Percentiles rank a stretch among this genome's conserved stretches.
phyloP scores from a whole-genome alignment of 2,329 filamentous ascomycete genomes.

The Trichophyton equinum region DNA sequence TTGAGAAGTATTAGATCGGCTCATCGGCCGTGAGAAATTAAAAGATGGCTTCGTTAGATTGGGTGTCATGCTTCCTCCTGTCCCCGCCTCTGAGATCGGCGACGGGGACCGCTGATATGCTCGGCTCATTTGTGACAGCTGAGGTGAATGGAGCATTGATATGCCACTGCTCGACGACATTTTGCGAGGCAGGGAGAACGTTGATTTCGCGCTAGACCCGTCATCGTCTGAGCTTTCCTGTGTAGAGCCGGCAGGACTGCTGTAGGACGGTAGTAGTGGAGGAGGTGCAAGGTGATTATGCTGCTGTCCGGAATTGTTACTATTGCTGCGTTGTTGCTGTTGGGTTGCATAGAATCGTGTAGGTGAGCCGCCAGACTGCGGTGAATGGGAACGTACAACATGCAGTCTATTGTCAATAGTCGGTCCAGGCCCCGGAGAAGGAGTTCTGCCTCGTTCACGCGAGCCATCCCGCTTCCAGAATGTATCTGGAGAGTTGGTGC shows the following conservation, averaged over 20 bases:
- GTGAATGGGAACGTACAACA: constrained; percentile 16
- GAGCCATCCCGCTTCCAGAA: neutral
- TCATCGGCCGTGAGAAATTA: constrained; percentile 89
- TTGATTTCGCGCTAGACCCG: constrained; percentile 50
- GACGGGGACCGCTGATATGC: constrained; percentile 69
- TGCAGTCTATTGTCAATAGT: constrained; percentile 14
- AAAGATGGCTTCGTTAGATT: constrained; percentile 60
- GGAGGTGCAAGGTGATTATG: constrained; percentile 30
- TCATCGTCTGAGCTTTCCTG: constrained; percentile 57
- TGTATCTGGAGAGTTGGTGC: constrained; percentile 23
- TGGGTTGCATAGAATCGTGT: constrained; percentile 23
- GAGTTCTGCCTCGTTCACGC: neutral
- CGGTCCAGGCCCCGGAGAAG: constrained; percentile 1
- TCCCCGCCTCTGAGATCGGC: constrained; percentile 53
- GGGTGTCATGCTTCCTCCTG: constrained; percentile 48
- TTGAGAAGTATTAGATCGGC: constrained; percentile 38
- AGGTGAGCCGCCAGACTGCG: constrained; percentile 27
- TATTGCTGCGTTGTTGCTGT: constrained; percentile 6
- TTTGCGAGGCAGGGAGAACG: constrained; percentile 61
- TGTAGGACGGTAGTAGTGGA: constrained; percentile 29
- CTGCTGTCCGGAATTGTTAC: neutral
- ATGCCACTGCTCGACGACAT: constrained; percentile 59
- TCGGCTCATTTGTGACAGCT: constrained; percentile 47
- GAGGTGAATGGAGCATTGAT: constrained; percentile 48
- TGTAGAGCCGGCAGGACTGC: constrained; percentile 45